Percentiles rank a stretch among this genome's conserved stretches.
Conservation (phyloP, 768 basidiomycete genomes). For the Mycena galopus region DNA sequence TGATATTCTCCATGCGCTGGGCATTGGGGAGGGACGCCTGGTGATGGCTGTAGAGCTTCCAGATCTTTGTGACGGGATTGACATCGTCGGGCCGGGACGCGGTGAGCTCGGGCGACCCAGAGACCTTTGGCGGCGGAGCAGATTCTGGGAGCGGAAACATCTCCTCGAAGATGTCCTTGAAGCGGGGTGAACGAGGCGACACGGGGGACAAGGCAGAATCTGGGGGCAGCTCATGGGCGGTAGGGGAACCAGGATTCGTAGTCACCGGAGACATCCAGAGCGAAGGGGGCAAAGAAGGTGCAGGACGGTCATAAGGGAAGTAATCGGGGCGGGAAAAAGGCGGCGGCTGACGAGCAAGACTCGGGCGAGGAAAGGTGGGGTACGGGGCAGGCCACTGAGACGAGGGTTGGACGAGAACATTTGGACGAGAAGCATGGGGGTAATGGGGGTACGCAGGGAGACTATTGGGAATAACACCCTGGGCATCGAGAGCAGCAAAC, state of each 20-base stretch:
- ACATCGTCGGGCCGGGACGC: slow-evolving; percentile 8
- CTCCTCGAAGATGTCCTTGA: slow-evolving; percentile 81
- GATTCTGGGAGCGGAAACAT: slow-evolving; percentile 57
- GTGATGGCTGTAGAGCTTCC: slow-evolving; percentile 95
- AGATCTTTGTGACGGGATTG: slow-evolving; percentile 85
- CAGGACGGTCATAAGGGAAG: slow-evolving; percentile 61
- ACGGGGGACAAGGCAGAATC: slow-evolving; percentile 55
- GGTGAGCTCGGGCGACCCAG: slow-evolving; percentile 51
- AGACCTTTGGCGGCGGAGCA: slow-evolving; percentile 45
- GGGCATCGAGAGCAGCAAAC: slow-evolving; percentile 73
- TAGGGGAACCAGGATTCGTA: slow-evolving; percentile 52
- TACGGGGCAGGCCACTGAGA: slow-evolving; percentile 34
- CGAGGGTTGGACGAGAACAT: slow-evolving; percentile 35
- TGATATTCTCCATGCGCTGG: slow-evolving; percentile 97
- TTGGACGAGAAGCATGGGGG: slow-evolving; percentile 33
- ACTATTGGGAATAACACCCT: slow-evolving; percentile 62
- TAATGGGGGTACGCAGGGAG: slow-evolving; percentile 55
- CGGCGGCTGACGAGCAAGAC: slow-evolving; percentile 23
- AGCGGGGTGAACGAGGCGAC: slow-evolving; percentile 70
- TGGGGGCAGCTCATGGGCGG: slow-evolving; percentile 53
- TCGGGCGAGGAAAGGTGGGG: slow-evolving; percentile 25
- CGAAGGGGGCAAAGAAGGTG: slow-evolving; percentile 75
- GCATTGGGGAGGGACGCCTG: slow-evolving; percentile 93
- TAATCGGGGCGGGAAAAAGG: slow-evolving; percentile 36
- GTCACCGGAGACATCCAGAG: slow-evolving; percentile 87